Conservation (phyloP, 202 grass and related monocot species). For the Elaeis oleifera region DNA sequence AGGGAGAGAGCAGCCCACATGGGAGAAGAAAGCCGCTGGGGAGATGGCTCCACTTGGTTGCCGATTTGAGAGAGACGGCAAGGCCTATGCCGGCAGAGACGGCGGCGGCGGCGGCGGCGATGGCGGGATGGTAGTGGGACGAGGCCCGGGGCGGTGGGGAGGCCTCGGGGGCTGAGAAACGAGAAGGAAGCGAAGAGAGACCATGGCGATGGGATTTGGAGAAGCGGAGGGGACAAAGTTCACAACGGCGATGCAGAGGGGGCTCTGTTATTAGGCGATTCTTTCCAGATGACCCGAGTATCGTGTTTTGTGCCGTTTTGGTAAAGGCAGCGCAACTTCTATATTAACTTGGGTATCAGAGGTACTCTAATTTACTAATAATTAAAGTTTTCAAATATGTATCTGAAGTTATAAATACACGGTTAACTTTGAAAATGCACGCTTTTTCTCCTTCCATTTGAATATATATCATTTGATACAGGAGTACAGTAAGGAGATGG, state of each 20-base stretch:
- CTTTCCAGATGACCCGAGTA: too few relatives aligned
- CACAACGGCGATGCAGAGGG: background rate
- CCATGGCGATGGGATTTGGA: slow-evolving; percentile 33
- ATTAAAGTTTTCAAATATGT: too few relatives aligned
- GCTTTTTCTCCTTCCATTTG: too few relatives aligned
- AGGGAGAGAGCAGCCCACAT: slow-evolving; percentile 67
- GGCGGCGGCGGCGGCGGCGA: slow-evolving; percentile 22
- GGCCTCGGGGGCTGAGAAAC: slow-evolving; percentile 21
- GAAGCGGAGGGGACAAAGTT: background rate
- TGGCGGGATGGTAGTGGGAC: slow-evolving; percentile 17
- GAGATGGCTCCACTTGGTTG: slow-evolving; percentile 3
- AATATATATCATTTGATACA: too few relatives aligned
- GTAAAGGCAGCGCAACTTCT: too few relatives aligned
- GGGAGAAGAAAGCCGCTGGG: slow-evolving; percentile 20
- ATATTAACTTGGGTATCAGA: too few relatives aligned
- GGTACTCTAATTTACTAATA: too few relatives aligned
- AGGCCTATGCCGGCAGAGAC: slow-evolving; percentile 25
- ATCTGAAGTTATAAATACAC: too few relatives aligned
- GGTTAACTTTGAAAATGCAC: too few relatives aligned
- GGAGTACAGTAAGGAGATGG: too few relatives aligned
- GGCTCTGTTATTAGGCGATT: too few relatives aligned
- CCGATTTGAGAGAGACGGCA: slow-evolving; percentile 16
- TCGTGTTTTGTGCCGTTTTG: too few relatives aligned
- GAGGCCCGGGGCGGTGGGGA: slow-evolving; percentile 7
- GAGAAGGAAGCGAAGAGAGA: slow-evolving; percentile 40